Conservation (phyloP, 1,139 yeast species). For the Spencermartinsiella ligniputridi region DNA sequence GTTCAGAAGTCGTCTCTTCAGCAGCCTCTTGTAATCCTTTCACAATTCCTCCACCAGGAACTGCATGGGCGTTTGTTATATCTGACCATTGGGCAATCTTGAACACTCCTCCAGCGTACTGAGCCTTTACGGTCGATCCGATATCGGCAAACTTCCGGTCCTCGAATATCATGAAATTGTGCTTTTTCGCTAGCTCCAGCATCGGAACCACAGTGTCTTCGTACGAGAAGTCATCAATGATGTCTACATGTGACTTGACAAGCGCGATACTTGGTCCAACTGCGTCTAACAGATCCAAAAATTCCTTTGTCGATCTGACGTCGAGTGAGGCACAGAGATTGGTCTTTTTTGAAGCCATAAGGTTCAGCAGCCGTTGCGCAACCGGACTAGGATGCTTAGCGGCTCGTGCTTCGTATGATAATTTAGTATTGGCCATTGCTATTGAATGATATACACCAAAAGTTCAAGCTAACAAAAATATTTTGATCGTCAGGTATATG, state of each 20-base stretch:
- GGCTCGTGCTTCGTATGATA: constrained; percentile 68
- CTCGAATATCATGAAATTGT: constrained; percentile 84
- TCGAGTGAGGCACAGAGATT: constrained; percentile 97
- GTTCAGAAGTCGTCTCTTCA: constrained; percentile 52
- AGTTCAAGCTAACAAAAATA: no score
- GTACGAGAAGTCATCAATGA: constrained; percentile 79
- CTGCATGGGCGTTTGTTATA: constrained; percentile 96
- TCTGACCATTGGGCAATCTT: constrained; percentile 93
- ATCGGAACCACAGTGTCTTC: constrained; percentile 77
- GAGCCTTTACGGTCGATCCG: constrained; percentile 96
- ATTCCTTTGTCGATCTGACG: constrained; percentile 71
- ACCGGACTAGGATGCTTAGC: constrained; percentile 67
- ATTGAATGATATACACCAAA: no score
- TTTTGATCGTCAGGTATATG: no score
- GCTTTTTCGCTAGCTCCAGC: constrained; percentile 63
- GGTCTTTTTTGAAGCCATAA: constrained; percentile 77
- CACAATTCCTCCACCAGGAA: constrained; percentile 93
- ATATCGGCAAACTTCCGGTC: constrained; percentile 98
- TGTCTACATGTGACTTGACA: constrained; percentile 92
- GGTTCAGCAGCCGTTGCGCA: constrained; percentile 64
- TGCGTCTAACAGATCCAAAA: constrained; percentile 64
- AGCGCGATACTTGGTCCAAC: constrained; percentile 90
- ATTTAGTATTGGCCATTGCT: neutral
- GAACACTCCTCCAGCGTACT: constrained; percentile 86
- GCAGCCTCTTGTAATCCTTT: constrained; percentile 85